Conservation (phyloP, 176 grass and related monocot species). For the Paspalum vaginatum region DNA sequence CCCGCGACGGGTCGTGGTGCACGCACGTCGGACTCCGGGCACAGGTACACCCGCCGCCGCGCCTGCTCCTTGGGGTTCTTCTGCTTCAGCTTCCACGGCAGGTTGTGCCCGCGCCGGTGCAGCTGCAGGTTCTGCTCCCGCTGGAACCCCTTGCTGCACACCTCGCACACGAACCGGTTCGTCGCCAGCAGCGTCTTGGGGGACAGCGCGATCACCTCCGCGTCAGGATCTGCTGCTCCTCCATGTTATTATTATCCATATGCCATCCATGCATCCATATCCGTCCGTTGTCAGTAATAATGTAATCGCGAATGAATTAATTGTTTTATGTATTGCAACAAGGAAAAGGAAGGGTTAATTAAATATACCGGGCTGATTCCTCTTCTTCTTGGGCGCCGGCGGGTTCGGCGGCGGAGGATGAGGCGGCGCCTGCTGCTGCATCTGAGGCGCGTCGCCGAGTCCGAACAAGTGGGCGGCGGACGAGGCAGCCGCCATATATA, state of each 20-base stretch:
- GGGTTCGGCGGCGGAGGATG: background rate
- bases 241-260: no score
- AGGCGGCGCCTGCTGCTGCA: background rate
- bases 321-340: no score
- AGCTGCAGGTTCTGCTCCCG: constrained; percentile 92
- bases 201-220: constrained; percentile 89
- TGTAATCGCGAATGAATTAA: no score
- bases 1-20: constrained; percentile 81
- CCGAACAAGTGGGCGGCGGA: constrained; percentile 47
- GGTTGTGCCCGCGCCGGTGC: constrained; percentile 87
- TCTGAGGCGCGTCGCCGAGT: background rate
- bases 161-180: constrained; percentile 91
- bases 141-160: constrained; percentile 91
- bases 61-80: constrained; percentile 81
- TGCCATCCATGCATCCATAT: no score
- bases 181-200: constrained; percentile 75
- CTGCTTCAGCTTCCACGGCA: constrained; percentile 93
- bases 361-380: constrained; percentile 53
- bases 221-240: constrained; percentile 61
- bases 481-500: constrained; percentile 34
- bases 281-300: no score
- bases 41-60: constrained; percentile 77
- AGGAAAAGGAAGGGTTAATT: no score
- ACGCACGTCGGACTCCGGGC: constrained; percentile 88
- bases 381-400: constrained; percentile 49